A percentile compares a stretch with the other conserved stretches of the same genome.
Evolutionary conservation across 176 grass and related monocot species (phyloP).

Genomic region (Ampelocalamus luodianensis): DNA sequence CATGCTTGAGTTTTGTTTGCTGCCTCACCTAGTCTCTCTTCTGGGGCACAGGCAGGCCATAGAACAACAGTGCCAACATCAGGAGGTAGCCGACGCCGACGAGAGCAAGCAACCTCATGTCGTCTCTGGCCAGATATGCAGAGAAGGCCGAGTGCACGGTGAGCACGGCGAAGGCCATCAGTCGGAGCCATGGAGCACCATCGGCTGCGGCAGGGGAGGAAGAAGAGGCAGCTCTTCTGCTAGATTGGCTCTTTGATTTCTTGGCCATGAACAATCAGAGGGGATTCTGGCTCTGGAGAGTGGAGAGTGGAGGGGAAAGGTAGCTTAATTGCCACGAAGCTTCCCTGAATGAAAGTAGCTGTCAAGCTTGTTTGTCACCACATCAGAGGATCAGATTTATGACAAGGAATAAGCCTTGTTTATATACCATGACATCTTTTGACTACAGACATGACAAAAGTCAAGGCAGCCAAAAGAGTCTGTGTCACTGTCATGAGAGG

Average conservation of each 20-base stretch:
- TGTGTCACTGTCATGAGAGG: not conserved
- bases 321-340: slow-evolving; percentile 7
- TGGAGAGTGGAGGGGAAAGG: slow-evolving; percentile 12
- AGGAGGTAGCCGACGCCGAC: slow-evolving; percentile 44
- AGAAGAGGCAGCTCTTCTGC: not conserved
- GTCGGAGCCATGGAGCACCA: slow-evolving; percentile 27
- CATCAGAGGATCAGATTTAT: not conserved
- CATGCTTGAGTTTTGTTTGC: not conserved
- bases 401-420: not conserved
- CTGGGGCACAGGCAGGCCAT: slow-evolving; percentile 6
- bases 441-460: not conserved
- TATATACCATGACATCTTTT: not conserved
- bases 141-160: slow-evolving; percentile 41
- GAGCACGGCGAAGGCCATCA: slow-evolving; percentile 38
- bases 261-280: slow-evolving; percentile 26
- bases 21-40: slow-evolving; percentile 34
- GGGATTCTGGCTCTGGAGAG: not conserved
- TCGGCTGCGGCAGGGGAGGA: not conserved
- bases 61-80: slow-evolving; percentile 42
- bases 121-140: slow-evolving; percentile 32
- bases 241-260: slow-evolving; percentile 32
- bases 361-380: slow-evolving; percentile 16
- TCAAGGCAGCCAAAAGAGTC: not conserved
- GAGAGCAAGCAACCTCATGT: slow-evolving; percentile 27
- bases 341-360: not conserved